Evolutionary conservation across 768 basidiomycete species (phyloP), one percentile per base, ranked within the genome.

Genomic region (Dentipellis sp.): DNA sequence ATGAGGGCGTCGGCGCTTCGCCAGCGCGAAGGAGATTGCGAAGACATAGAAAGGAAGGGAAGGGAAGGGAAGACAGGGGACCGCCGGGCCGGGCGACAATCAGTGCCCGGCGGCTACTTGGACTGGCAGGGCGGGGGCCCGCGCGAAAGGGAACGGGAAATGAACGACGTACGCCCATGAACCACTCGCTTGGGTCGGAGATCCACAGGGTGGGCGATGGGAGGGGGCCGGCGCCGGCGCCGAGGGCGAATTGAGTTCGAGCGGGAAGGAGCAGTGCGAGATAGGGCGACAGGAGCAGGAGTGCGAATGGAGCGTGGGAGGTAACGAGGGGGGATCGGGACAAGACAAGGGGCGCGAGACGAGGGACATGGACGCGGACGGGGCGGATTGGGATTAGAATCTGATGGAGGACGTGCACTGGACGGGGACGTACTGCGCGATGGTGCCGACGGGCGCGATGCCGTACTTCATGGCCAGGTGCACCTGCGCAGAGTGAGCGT

Each of bases 381-480:
- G n/a, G n/a, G 29, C 29, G 6, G 29, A 29, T 29, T 29, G 6
- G 3, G 29, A 29, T 29, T 29, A 29, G 29, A 29, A 29, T 29
- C 6, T 29, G 29, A 29, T 29, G 42, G 17, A 19, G 19, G 42
- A 45, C 42, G 42, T 19, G 19, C 1, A 7, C n/a, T 19, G n/a
- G 16, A 19, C n/a, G 42, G 8, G 40, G 21, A 76, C 86, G 63
- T 69, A 92, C 90, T 92, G 91, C 10, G 88, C 90, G 53, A 93
- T 89, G 1, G 91, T 92, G 8, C 94, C 94, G 29, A 89, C 75
- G 0, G 85, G 84, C 17, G 66, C 67, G 21, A 92, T 56, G 21
- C 72, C 74, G 63, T 91, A 82, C 66, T 84, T 86, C 56, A 76
- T 77, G 3, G 97, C 95, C n/a, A 97, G 76, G 67, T 93, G 82